phyloP scores from a whole-genome alignment of 164 flowering plant genomes.

The Cinnamomum chago region DNA sequence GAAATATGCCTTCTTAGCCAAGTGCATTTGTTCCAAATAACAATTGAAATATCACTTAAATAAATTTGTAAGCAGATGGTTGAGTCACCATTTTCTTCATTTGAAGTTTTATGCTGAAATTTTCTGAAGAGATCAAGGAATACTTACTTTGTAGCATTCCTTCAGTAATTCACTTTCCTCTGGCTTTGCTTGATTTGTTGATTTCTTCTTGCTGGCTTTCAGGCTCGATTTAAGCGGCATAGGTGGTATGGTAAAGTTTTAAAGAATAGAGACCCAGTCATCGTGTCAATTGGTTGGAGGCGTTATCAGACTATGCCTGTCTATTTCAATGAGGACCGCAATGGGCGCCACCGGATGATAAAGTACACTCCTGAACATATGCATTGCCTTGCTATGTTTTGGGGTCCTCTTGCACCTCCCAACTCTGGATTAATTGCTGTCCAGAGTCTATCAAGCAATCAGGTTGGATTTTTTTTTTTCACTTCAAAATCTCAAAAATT shows the following conservation, averaged over 20 bases:
- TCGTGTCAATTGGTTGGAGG: constrained; percentile 97
- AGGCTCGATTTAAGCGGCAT: constrained; percentile 84
- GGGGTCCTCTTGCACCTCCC: constrained; percentile 99
- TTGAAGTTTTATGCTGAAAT: no score
- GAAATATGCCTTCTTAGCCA: no score
- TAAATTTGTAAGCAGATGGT: no score
- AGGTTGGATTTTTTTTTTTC: constrained; percentile 38
- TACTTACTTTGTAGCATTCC: no score
- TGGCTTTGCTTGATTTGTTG: no score
- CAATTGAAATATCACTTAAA: no score
- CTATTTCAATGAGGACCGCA: constrained; percentile 78
- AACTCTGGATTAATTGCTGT: constrained; percentile 83
- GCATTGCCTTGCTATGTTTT: constrained; percentile 97
- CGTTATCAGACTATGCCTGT: constrained; percentile 88
- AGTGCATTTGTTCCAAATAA: no score
- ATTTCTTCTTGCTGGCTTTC: constrained; percentile 15
- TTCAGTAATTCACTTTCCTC: no score
- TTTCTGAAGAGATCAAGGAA: no score
- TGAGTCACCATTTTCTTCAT: no score
- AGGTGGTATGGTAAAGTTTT: constrained; percentile 89
- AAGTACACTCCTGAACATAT: constrained; percentile 97
- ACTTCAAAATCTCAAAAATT: no score
- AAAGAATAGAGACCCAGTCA: constrained; percentile 84
- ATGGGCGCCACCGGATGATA: constrained; percentile 92
- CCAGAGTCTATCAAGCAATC: constrained; percentile 74